phyloP scores from a whole-genome alignment of 1,284 basidiomycete species.

The Cryptococcus sp. region DNA sequence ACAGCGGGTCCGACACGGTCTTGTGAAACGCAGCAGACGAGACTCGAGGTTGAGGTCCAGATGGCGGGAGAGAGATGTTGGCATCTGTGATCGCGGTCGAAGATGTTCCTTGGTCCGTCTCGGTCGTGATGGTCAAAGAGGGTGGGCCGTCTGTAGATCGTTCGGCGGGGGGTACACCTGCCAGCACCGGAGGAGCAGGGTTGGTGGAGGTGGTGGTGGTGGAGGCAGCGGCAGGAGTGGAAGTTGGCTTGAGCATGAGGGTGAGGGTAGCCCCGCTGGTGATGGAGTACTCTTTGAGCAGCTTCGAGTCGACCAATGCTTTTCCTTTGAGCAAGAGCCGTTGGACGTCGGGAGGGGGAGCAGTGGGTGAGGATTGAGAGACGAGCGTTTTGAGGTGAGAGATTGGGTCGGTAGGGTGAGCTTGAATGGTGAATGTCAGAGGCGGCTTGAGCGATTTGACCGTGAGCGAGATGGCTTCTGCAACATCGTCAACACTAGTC shows the following conservation, averaged over 20 bases:
- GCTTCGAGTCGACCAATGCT: conserved; percentile 74
- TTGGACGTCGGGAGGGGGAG: conserved; percentile 65
- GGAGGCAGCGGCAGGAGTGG: conserved; percentile 10
- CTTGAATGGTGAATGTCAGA: conserved; percentile 61
- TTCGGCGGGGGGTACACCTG: conserved; percentile 27
- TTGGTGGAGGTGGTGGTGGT: conserved; percentile 3
- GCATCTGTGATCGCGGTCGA: conserved; percentile 22
- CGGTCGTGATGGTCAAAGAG: conserved; percentile 47
- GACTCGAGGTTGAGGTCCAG: conserved; percentile 29
- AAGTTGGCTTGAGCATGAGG: conserved; percentile 70
- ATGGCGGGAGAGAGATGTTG: conserved; percentile 28
- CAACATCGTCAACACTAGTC: conserved; percentile 3
- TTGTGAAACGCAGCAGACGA: conserved; percentile 55
- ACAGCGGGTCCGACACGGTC: conserved; percentile 62
- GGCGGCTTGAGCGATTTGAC: conserved; percentile 87
- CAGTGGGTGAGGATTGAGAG: conserved; percentile 53
- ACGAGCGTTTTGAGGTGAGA: conserved; percentile 68
- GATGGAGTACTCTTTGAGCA: conserved; percentile 80
- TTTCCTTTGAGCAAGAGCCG: conserved; percentile 86
- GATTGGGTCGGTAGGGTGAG: conserved; percentile 72
- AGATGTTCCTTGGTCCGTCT: conserved; percentile 31
- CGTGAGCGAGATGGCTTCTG: conserved; percentile 57
- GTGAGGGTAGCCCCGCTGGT: conserved; percentile 72
- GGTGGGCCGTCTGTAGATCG: conserved; percentile 26
- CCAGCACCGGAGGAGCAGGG: conserved; percentile 7